Evolutionary conservation across 768 basidiomycete genomes (phyloP).

Genomic region (Solioccasus polychromus): DNA sequence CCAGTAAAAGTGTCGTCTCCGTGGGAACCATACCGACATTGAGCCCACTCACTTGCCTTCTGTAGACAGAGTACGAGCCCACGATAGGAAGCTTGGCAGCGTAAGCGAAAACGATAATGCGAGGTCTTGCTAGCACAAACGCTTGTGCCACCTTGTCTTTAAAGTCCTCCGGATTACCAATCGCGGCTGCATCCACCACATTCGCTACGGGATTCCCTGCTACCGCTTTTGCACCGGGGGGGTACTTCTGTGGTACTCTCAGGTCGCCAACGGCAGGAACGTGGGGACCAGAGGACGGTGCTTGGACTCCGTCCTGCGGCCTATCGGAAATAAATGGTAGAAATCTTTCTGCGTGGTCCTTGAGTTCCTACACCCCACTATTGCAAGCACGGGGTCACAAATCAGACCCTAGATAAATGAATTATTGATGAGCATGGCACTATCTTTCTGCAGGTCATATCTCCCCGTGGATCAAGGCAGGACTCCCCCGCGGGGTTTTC

Average conservation of each 20-base stretch:
- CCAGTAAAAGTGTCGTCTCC: slow-evolving; percentile 26
- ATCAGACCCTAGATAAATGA: too few relatives aligned
- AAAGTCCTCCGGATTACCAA: too few relatives aligned
- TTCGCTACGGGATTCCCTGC: too few relatives aligned
- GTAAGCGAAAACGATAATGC: slow-evolving; percentile 9
- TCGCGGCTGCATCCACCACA: too few relatives aligned
- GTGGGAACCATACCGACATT: slow-evolving; percentile 1
- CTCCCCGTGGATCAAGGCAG: slow-evolving; percentile 8
- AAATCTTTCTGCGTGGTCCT: neutral
- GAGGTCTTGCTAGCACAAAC: slow-evolving; percentile 8
- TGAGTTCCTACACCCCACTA: neutral
- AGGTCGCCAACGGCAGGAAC: neutral
- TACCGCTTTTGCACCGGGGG: neutral
- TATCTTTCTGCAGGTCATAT: too few relatives aligned
- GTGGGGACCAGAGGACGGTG: neutral
- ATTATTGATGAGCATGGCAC: too few relatives aligned
- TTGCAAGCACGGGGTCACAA: too few relatives aligned
- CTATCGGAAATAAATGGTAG: neutral
- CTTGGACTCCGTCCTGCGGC: neutral
- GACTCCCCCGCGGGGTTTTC: neutral
- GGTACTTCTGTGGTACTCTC: neutral
- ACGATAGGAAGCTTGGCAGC: slow-evolving; percentile 21
- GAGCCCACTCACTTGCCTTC: slow-evolving; percentile 2
- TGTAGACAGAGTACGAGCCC: slow-evolving; percentile 17
- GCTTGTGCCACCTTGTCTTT: too few relatives aligned